phyloP scores from a whole-genome alignment of 202 grass and related monocot genomes.

The Panicum hallii region DNA sequence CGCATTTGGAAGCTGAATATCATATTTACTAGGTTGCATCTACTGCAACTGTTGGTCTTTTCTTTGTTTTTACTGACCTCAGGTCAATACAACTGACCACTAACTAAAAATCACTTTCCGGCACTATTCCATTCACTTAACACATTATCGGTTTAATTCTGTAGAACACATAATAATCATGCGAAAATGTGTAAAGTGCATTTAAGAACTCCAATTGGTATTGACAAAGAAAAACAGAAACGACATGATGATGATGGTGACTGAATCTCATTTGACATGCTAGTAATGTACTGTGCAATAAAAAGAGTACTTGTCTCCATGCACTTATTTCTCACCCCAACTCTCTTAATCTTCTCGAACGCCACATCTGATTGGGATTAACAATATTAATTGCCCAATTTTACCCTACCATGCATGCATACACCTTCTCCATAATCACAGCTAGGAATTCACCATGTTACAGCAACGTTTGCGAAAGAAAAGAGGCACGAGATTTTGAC shows the following conservation, averaged over 20 bases:
- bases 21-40: background rate
- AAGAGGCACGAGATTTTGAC: constrained; percentile 22
- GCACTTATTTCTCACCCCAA: constrained; percentile 62
- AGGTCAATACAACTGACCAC: background rate
- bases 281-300: constrained; percentile 42
- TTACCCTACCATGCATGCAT: constrained; percentile 53
- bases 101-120: background rate
- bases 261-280: constrained; percentile 39
- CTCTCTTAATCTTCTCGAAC: constrained; percentile 24
- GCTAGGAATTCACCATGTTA: constrained; percentile 45
- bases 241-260: background rate
- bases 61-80: background rate
- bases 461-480: background rate
- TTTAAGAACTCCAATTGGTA: background rate
- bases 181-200: background rate
- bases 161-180: background rate
- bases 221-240: background rate
- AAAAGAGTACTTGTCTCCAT: constrained; percentile 56
- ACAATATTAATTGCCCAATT: constrained; percentile 47
- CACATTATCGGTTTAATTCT: background rate
- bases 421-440: constrained; percentile 21
- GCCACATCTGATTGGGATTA: constrained; percentile 41
- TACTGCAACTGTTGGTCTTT: background rate
- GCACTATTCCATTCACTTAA: background rate
- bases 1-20: background rate